phyloP scores from a whole-genome alignment of 305 asterid species.

The Fraxinus nigra region DNA sequence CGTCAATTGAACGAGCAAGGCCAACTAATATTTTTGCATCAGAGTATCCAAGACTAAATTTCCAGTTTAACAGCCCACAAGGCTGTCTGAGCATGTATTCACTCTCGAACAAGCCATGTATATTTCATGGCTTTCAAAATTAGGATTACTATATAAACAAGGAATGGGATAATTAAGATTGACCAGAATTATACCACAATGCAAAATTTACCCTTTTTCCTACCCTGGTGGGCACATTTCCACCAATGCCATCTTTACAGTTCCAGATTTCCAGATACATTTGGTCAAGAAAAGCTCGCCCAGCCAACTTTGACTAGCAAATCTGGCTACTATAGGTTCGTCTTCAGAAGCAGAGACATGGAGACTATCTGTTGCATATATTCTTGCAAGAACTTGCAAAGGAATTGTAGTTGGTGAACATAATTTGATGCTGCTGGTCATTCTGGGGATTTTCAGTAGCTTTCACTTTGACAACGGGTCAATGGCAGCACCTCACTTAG shows the following conservation, averaged over 20 bases:
- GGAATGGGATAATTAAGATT: background rate
- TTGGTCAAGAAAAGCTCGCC: background rate
- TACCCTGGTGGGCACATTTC: background rate
- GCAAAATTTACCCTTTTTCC: background rate
- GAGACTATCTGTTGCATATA: background rate
- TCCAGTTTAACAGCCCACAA: background rate
- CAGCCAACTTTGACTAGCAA: background rate
- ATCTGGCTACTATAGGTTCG: background rate
- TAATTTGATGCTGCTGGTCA: constrained; percentile 4
- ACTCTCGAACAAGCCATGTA: background rate
- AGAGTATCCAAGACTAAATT: background rate
- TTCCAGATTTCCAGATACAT: background rate
- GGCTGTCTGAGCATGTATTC: background rate
- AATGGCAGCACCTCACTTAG: background rate
- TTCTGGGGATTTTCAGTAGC: background rate
- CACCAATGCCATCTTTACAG: background rate
- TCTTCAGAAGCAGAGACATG: constrained; percentile 5
- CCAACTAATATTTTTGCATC: background rate
- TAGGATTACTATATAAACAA: constrained; percentile 16
- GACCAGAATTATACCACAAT: constrained; percentile 2
- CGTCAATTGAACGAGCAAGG: background rate
- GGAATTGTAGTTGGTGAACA: background rate
- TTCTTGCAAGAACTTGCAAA: constrained; percentile 17
- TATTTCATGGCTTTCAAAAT: background rate
- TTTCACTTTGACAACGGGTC: background rate